Percentiles rank a stretch among this genome's conserved stretches.
Conservation (phyloP, 371 early-diverging fungal species). For the Mucor ambiguus region DNA sequence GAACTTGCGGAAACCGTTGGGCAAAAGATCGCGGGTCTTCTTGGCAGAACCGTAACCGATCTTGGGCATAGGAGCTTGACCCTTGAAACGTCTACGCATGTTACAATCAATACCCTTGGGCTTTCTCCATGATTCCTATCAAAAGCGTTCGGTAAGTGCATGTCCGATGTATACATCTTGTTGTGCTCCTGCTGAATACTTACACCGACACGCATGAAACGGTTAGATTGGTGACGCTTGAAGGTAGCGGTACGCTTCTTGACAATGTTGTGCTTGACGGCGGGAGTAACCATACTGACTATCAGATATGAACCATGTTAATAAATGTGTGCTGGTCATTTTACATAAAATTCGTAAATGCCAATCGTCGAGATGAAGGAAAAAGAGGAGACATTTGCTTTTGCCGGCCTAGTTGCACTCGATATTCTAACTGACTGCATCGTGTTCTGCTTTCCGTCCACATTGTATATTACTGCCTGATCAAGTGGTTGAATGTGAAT, state of each 20-base stretch:
- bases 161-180: background rate
- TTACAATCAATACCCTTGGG: constrained; percentile 99
- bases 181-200: constrained; percentile 20
- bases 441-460: too few relatives aligned
- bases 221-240: constrained; percentile 99
- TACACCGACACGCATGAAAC: constrained; percentile 95
- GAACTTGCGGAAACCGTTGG: constrained; percentile 99
- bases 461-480: too few relatives aligned
- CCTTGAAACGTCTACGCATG: constrained; percentile 97
- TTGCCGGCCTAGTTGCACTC: too few relatives aligned
- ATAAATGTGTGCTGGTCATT: background rate
- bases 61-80: constrained; percentile 99
- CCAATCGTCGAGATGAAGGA: too few relatives aligned
- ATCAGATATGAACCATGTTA: background rate
- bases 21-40: constrained; percentile 95
- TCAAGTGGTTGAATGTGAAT: too few relatives aligned
- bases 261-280: constrained; percentile 91
- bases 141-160: background rate
- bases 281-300: constrained; percentile 80
- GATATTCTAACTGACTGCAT: too few relatives aligned
- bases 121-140: constrained; percentile 98
- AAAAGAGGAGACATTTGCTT: too few relatives aligned
- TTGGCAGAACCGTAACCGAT: constrained; percentile 99
- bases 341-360: background rate
- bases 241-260: constrained; percentile 99